Conservation (phyloP, 129 eudicot genomes). For the Saussurea involucrata region DNA sequence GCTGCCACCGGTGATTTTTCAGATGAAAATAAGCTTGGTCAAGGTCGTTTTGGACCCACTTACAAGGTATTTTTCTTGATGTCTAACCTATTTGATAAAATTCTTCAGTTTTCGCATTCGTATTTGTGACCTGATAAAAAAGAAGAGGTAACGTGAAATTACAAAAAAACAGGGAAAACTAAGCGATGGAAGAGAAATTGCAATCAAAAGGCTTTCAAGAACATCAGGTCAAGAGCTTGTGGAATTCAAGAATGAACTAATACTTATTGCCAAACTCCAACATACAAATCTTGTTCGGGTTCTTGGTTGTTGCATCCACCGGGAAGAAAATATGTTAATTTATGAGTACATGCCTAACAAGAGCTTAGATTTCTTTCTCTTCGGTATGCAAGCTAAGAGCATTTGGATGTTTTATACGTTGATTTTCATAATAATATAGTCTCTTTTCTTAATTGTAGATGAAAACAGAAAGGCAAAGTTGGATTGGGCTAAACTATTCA, state of each 20-base stretch:
- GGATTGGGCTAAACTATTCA: constrained; percentile 44
- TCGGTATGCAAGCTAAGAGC: no score
- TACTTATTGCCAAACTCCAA: no score
- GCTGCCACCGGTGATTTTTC: constrained; percentile 41
- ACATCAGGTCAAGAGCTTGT: no score
- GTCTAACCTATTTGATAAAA: background rate
- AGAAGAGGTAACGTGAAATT: background rate
- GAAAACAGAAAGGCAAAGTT: constrained; percentile 12
- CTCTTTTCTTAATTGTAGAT: constrained; percentile 8
- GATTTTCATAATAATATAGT: background rate
- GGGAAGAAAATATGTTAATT: no score
- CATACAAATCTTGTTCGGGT: no score
- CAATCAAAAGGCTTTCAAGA: constrained; percentile 42
- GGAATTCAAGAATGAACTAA: no score
- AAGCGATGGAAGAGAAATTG: constrained; percentile 31
- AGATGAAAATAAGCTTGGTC: constrained; percentile 39
- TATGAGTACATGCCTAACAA: constrained; percentile 49
- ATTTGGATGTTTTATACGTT: background rate
- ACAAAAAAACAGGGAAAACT: constrained; percentile 28
- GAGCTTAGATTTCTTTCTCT: no score
- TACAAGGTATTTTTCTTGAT: constrained; percentile 30
- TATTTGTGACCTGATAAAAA: background rate
- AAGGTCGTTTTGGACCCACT: constrained; percentile 60
- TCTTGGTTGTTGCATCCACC: no score
- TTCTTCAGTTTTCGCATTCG: background rate